Base-by-base conservation (phyloP, 164 flowering plant species). In the Santalum album region DNA sequence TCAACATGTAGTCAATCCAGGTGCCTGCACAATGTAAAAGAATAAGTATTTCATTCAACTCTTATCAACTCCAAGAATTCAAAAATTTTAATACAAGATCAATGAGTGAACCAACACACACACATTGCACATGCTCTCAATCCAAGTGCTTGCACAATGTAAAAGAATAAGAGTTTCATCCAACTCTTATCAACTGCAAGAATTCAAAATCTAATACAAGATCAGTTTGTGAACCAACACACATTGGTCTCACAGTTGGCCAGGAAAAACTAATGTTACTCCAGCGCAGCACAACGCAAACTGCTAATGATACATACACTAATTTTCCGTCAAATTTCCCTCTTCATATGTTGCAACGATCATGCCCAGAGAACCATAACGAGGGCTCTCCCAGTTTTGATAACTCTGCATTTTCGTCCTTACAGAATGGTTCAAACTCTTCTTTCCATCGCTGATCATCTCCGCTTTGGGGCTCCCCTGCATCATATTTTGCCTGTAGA, bases 301-400 rank as follows among this genome's bases (percentile, higher is more conserved):
- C 1, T 53, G 45, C 40, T 43, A 54, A n/a, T 53, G 32, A 35
- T 61, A 53, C 58, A 58, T 55, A 7, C 16, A n/a, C n/a, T n/a
- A n/a, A 20, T 34, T 21, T 21, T 16, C 34, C n/a, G n/a, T 3
- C 18, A 26, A 15, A 48, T 3, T 51, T 42, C 26, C 12, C n/a
- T 12, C 15, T 40, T 54, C 75, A 94, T 65, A 94, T 81, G 70
- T 94, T 94, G 82, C 99, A 94, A 15, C 90, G 70, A 58, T 94
- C 99, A 61, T 94, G 87, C 17, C 96, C 96, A 23, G 82, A 69
- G 64, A 82, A 94, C 99, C 97, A 90, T 27, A 86, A 69, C 18
- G 87, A 80, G 2, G 87, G 88, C 58, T 78, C 87, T 25, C 67
- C 60, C 1, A 75, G 67, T 60, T 72, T 77, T 25, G 78, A 61